Conservation (phyloP, 139 green algal species). For the Parachlorella kessleri region DNA sequence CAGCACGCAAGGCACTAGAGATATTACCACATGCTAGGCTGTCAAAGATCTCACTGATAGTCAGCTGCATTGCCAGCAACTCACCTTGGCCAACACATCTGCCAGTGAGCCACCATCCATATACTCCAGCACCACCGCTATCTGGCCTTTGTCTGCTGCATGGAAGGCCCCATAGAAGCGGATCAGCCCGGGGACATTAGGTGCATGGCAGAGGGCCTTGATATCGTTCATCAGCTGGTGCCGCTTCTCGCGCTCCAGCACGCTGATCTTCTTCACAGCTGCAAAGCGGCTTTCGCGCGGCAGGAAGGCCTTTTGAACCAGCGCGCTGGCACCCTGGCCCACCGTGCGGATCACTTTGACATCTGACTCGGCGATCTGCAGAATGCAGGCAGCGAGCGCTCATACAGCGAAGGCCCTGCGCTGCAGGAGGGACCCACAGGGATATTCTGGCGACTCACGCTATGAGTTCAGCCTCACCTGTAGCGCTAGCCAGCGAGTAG, state of each 20-base stretch:
- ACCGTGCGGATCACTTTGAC: constrained; percentile 73
- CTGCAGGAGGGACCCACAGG: too few species aligned
- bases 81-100: constrained; percentile 75
- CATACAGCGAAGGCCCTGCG: too few species aligned
- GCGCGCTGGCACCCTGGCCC: constrained; percentile 67
- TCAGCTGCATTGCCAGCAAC: too few species aligned
- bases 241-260: constrained; percentile 68
- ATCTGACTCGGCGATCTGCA: constrained; percentile 80
- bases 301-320: constrained; percentile 82
- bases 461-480: too few species aligned
- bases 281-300: constrained; percentile 70
- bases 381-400: too few species aligned
- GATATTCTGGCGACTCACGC: too few species aligned
- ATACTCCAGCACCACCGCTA: constrained; percentile 94
- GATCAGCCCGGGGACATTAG: constrained; percentile 61
- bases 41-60: too few species aligned
- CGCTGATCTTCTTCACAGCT: constrained; percentile 85
- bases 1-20: too few species aligned
- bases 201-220: constrained; percentile 76
- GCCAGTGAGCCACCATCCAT: constrained; percentile 93
- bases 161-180: constrained; percentile 82
- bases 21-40: too few species aligned
- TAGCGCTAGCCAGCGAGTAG: too few species aligned
- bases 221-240: constrained; percentile 91
- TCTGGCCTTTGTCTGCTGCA: constrained; percentile 70